Percentiles rank a stretch among this genome's conserved stretches.
Conservation (phyloP, 2,329 filamentous ascomycete genomes). For the Colletotrichum shisoi region DNA sequence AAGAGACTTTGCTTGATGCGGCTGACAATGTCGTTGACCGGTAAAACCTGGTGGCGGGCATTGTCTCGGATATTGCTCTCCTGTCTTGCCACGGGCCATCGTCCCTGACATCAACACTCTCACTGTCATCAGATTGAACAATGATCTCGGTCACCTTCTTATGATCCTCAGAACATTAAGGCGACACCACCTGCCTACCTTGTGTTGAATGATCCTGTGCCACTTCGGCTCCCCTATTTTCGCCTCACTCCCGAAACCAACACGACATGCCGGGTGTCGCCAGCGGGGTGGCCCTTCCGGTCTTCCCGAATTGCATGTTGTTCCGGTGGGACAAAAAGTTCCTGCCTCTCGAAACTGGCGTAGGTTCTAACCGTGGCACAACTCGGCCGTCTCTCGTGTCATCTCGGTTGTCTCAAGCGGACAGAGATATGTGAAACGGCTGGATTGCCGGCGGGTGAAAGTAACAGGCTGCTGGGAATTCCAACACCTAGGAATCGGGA, state of each 20-base stretch:
- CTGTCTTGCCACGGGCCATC: neutral
- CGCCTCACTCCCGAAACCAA: neutral
- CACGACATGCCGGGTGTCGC: neutral
- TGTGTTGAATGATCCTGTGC: neutral
- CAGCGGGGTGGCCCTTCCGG: neutral
- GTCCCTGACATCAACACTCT: neutral
- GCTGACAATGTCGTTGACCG: neutral
- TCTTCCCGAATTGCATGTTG: neutral
- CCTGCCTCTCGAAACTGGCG: too few species aligned
- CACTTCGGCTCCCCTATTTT: neutral
- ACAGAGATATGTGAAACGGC: neutral
- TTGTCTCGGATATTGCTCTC: conserved; percentile 1
- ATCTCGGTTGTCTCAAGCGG: neutral
- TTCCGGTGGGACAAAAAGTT: neutral
- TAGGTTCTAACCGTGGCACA: neutral
- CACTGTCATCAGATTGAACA: neutral
- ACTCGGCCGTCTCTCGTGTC: neutral
- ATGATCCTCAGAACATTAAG: too few species aligned
- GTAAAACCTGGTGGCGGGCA: neutral
- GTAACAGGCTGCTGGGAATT: neutral
- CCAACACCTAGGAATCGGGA: neutral
- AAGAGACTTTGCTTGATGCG: neutral
- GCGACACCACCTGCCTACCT: neutral
- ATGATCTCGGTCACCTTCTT: neutral
- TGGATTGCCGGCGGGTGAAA: too few species aligned